Base-by-base conservation (phyloP, 169 alveolate species). In the Eimeria zaria region DNA sequence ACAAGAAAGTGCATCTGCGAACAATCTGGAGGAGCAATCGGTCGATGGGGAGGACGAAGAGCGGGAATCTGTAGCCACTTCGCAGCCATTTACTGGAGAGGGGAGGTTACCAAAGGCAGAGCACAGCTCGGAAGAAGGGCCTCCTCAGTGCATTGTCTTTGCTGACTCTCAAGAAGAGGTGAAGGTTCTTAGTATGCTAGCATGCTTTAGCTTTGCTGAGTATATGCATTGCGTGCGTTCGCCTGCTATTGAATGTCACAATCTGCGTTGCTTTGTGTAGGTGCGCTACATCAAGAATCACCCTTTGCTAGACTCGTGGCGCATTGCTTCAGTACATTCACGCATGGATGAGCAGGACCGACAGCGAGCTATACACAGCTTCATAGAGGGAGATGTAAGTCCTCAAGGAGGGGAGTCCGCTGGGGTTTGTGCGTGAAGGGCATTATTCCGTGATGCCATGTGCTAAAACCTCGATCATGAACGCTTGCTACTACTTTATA, bases 121-220 rank as follows among this genome's bases (percentile, higher is more conserved):
- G n/a, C 8, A 8, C 39, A 9, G 33, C 16, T 2, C 67, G 27
- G 80, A 51, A 36, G 93, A 62, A 33, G 48, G 41, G 55, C 69
- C 60, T 3, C 93, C 81, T 6, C 93, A 85, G 80, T 85, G 93
- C 93, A 85, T 85, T 60, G 93, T 85, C 93, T 85, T 85, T 48
- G 93, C 93, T 30, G 93, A 85, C 71, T 85, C 93, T 60, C 93
- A 85, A 58, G 93, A 85, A n/a, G 93, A 85, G 93, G 93, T 85
- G 58, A 60, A 53, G 44, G 46, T 22, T 39, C 58, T 48, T 27
- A 85, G 62, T 64, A 14, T 22, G 81, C 36, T 5, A 39, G 41
- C 87, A 55, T 16, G 24, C 51, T 81, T 48, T 33, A 76, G 60
- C 55, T 74, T 18, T 18, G 2, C 11, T 36, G 18, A 48, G 89